These are phyloP conservation scores for Chlamydomonas sphaeroides DNA, from an alignment of 139 green algal species.

Conservation along the genomic window DNA sequence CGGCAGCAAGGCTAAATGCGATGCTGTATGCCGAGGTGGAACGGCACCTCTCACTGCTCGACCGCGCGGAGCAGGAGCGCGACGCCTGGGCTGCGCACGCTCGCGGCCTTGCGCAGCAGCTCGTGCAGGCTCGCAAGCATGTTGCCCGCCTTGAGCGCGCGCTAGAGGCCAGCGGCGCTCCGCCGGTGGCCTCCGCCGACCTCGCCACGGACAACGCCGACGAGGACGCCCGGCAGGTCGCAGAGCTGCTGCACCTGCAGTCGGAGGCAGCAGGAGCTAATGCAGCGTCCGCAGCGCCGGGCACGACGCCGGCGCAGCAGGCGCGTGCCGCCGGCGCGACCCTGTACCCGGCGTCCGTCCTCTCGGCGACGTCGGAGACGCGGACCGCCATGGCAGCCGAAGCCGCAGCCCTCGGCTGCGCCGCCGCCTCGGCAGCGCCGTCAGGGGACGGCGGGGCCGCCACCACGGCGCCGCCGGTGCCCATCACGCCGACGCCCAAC, in stretches of 20 bases:
- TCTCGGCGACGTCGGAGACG: constrained; percentile 10
- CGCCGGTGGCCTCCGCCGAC: background rate
- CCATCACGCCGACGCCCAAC: constrained; percentile 25
- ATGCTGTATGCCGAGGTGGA: constrained; percentile 57
- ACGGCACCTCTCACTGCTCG: constrained; percentile 21
- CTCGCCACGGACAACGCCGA: background rate
- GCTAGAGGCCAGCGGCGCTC: background rate
- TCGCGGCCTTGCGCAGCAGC: constrained; percentile 38
- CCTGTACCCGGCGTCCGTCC: constrained; percentile 15
- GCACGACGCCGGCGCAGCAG: too few relatives aligned
- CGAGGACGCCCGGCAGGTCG: background rate
- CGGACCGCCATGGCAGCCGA: background rate
- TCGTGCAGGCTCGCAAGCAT: constrained; percentile 41
- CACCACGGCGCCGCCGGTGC: background rate
- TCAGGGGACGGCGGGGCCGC: background rate
- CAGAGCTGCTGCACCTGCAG: constrained; percentile 17
- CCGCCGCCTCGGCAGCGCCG: background rate
- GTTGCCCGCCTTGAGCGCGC: background rate
- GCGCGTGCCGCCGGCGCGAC: background rate
- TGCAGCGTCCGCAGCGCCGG: too few relatives aligned
- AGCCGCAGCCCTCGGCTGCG: background rate
- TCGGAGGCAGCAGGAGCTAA: too few relatives aligned
- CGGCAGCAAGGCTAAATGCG: constrained; percentile 57
- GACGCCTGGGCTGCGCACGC: constrained; percentile 59
- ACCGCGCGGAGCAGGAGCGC: constrained; percentile 43